Evolutionary conservation across 2,329 filamentous ascomycete genomes (phyloP).

Genomic region (Claviceps monticola): DNA sequence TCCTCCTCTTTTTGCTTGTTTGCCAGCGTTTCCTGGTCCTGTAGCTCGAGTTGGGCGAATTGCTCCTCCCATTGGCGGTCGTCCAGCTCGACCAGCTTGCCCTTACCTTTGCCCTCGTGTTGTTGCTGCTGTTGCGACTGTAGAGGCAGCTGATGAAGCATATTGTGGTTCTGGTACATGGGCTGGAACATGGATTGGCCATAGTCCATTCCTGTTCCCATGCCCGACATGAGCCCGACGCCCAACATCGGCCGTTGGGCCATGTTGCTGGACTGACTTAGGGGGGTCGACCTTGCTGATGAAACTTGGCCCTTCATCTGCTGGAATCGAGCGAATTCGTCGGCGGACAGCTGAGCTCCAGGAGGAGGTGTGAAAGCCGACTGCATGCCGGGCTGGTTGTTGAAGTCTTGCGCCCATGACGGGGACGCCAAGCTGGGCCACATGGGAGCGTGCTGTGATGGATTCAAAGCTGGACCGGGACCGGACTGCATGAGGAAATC

Average conservation of each 20-base stretch:
- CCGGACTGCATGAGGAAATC: slow-evolving; percentile 38
- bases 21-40: slow-evolving; percentile 36
- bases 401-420: slow-evolving; percentile 40
- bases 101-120: slow-evolving; percentile 60
- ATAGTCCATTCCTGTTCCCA: slow-evolving; percentile 42
- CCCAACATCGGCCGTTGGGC: slow-evolving; percentile 48
- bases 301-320: slow-evolving; percentile 49
- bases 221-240: slow-evolving; percentile 30
- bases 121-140: slow-evolving; percentile 25
- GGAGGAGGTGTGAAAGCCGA: slow-evolving; percentile 48
- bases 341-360: slow-evolving; percentile 54
- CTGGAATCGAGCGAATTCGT: slow-evolving; percentile 81
- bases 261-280: slow-evolving; percentile 36
- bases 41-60: slow-evolving; percentile 74
- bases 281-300: slow-evolving; percentile 38
- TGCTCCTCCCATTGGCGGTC: slow-evolving; percentile 94
- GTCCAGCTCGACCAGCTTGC: slow-evolving; percentile 86
- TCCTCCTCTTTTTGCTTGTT: slow-evolving; percentile 43
- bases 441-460: slow-evolving; percentile 36
- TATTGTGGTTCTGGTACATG: slow-evolving; percentile 32
- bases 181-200: slow-evolving; percentile 38
- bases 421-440: slow-evolving; percentile 40
- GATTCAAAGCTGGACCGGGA: slow-evolving; percentile 31
- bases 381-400: slow-evolving; percentile 55
- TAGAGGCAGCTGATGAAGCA: slow-evolving; percentile 24